Evolutionary conservation across 495 filamentous ascomycete genomes (phyloP).

Genomic region (Penicillium pancosmium): DNA sequence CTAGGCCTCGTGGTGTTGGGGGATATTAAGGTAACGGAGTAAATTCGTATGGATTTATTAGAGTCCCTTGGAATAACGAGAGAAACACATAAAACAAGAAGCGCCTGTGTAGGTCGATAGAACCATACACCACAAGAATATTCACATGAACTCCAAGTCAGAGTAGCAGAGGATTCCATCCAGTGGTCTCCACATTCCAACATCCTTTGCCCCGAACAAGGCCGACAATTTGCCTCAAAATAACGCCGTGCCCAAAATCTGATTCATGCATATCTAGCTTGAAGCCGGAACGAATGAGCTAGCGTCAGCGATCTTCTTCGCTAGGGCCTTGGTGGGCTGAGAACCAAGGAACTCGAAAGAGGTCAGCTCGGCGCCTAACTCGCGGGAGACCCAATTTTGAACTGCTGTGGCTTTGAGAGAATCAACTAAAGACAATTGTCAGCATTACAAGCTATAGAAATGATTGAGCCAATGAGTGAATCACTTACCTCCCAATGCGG

Average conservation of each 20-base stretch:
- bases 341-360: slow-evolving; percentile 34
- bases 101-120: neutral
- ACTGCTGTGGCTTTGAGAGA: slow-evolving; percentile 43
- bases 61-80: neutral
- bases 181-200: neutral
- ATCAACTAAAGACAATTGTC: slow-evolving; percentile 31
- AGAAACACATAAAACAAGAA: neutral
- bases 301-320: slow-evolving; percentile 24
- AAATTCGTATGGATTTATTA: neutral
- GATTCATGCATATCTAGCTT: slow-evolving; percentile 10
- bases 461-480: neutral
- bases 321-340: slow-evolving; percentile 23
- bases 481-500: slow-evolving; percentile 28
- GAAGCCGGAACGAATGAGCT: slow-evolving; percentile 26
- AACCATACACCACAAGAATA: neutral
- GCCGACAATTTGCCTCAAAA: neutral
- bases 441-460: slow-evolving; percentile 4
- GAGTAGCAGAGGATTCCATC: neutral
- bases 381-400: slow-evolving; percentile 39
- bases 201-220: neutral
- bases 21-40: neutral
- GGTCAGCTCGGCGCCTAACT: slow-evolving; percentile 29
- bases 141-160: slow-evolving; percentile 1
- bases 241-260: neutral
- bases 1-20: neutral